Evolutionary conservation across 1,284 basidiomycete species (phyloP).

Genomic region (Cryptococcus floricola): DNA sequence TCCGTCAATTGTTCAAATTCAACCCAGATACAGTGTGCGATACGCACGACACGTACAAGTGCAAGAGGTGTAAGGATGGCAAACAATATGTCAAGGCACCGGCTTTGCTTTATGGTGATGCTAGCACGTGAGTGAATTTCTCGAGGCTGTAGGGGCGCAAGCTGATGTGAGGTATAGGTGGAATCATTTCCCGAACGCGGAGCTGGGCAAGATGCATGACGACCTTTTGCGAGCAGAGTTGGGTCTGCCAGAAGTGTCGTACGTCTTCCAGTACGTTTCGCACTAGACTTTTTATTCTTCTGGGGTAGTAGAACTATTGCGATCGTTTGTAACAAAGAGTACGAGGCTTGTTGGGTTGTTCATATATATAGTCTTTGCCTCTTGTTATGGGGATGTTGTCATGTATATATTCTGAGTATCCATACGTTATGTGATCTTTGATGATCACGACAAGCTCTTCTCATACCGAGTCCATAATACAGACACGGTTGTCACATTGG

Average conservation of each 20-base stretch:
- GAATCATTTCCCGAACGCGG: slow-evolving; percentile 92
- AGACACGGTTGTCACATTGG: too few relatives aligned
- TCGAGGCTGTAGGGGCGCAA: neutral
- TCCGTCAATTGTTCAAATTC: slow-evolving; percentile 88
- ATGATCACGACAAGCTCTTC: too few relatives aligned
- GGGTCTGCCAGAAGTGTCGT: slow-evolving; percentile 77
- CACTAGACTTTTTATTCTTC: slow-evolving; percentile 21
- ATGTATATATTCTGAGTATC: too few relatives aligned
- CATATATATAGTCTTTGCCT: neutral
- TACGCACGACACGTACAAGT: slow-evolving; percentile 97
- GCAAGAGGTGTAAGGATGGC: slow-evolving; percentile 87
- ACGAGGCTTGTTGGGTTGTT: neutral
- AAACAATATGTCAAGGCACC: slow-evolving; percentile 77
- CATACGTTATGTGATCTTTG: too few relatives aligned
- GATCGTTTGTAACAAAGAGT: neutral
- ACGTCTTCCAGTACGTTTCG: slow-evolving; percentile 82
- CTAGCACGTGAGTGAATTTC: slow-evolving; percentile 74
- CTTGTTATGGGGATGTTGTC: neutral
- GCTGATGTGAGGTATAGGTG: slow-evolving; percentile 58
- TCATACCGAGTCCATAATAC: too few relatives aligned
- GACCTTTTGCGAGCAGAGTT: slow-evolving; percentile 89
- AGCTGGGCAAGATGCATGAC: slow-evolving; percentile 89
- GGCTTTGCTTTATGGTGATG: slow-evolving; percentile 91
- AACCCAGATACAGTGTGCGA: slow-evolving; percentile 85
- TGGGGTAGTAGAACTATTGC: neutral